Conservation (phyloP, 495 filamentous ascomycete genomes). For the Neurospora sp. region DNA sequence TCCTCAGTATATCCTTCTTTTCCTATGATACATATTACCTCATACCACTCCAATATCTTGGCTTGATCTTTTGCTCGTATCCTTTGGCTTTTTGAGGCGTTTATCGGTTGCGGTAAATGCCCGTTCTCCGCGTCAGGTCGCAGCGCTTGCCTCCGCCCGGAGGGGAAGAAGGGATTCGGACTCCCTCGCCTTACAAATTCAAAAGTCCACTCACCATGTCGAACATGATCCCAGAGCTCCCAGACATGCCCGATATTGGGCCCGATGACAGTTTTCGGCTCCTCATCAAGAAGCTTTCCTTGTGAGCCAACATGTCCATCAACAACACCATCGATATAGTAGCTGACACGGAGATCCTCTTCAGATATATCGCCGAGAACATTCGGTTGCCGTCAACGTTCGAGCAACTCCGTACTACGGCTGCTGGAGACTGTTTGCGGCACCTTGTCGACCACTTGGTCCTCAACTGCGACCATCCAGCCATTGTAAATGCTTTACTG, state of each 20-base stretch:
- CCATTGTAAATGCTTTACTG: slow-evolving; percentile 71
- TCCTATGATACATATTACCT: neutral
- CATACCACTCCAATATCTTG: neutral
- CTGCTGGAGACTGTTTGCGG: slow-evolving; percentile 53
- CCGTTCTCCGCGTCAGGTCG: slow-evolving; percentile 35
- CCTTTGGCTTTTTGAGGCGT: neutral
- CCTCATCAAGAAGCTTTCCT: slow-evolving; percentile 58
- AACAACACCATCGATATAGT: neutral
- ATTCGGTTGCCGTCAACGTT: slow-evolving; percentile 63
- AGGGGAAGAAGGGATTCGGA: slow-evolving; percentile 10
- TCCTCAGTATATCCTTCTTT: neutral
- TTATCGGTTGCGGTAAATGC: slow-evolving; percentile 21
- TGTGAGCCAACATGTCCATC: slow-evolving; percentile 31
- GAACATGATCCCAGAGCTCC: neutral
- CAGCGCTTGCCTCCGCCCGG: slow-evolving; percentile 11
- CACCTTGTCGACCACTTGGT: slow-evolving; percentile 56
- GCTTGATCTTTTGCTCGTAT: neutral
- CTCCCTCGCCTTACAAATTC: slow-evolving; percentile 17
- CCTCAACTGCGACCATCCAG: slow-evolving; percentile 56
- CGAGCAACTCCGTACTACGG: slow-evolving; percentile 64
- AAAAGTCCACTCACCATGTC: slow-evolving; percentile 9
- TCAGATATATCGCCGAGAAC: slow-evolving; percentile 54
- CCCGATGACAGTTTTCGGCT: slow-evolving; percentile 54
- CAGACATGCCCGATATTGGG: slow-evolving; percentile 52
- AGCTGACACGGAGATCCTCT: slow-evolving; percentile 1